Evolutionary conservation across 352 stramenopile genomes (phyloP).

Genomic region (Phytophthora hybrid): DNA sequence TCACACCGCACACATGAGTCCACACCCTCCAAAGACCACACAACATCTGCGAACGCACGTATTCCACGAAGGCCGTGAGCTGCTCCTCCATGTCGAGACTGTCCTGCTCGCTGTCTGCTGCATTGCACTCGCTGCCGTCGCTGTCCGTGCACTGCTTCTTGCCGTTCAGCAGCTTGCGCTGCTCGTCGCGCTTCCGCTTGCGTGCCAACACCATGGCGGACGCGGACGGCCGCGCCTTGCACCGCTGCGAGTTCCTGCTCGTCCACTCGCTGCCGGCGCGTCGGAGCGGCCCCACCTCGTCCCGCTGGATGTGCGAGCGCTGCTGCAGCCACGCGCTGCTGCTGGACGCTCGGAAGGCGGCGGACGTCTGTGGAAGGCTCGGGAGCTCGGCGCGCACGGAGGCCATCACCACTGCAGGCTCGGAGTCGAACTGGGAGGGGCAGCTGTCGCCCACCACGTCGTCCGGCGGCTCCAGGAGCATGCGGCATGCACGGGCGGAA

Average conservation of each 20-base stretch:
- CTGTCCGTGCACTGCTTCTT: constrained; percentile 36
- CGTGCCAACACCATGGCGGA: constrained; percentile 40
- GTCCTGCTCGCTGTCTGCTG: constrained; percentile 38
- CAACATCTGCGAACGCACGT: constrained; percentile 43
- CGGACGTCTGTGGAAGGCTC: neutral
- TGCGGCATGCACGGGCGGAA: constrained; percentile 26
- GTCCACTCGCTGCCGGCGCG: constrained; percentile 10
- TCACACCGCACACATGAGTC: constrained; percentile 3
- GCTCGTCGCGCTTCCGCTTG: constrained; percentile 45
- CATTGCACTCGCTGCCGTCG: constrained; percentile 38
- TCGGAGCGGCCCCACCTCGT: constrained; percentile 15
- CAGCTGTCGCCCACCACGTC: constrained; percentile 47
- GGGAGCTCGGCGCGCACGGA: constrained; percentile 17
- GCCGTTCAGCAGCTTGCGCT: constrained; percentile 30
- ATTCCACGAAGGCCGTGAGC: constrained; percentile 68
- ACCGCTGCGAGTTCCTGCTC: constrained; percentile 2
- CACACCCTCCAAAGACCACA: constrained; percentile 6
- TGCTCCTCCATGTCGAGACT: constrained; percentile 55
- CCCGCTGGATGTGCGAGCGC: constrained; percentile 30
- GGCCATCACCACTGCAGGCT: constrained; percentile 23
- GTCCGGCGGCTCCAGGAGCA: constrained; percentile 48
- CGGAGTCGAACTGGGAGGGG: constrained; percentile 35
- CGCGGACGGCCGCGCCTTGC: constrained; percentile 34
- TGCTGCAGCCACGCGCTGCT: constrained; percentile 14
- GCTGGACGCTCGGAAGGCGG: constrained; percentile 13